These are phyloP conservation scores for Apiotrichum porosum DNA, from an alignment of 1,284 basidiomycete genomes.

Conservation along the genomic window DNA sequence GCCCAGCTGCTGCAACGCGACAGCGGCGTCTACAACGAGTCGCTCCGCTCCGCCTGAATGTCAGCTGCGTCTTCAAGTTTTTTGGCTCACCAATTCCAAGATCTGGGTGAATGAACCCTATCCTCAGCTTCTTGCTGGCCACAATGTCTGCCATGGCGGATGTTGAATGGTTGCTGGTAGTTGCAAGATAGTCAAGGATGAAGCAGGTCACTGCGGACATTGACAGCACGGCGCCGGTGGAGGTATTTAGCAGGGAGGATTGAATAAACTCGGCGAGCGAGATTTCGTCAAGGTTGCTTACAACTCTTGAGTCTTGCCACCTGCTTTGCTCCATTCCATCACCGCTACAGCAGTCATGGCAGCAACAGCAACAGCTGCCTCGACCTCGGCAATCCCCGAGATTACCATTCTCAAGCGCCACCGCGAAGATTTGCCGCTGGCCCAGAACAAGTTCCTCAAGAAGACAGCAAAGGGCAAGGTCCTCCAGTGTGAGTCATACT, in stretches of 20 bases:
- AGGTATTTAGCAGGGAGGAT: too few relatives aligned
- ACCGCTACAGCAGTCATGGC: too few relatives aligned
- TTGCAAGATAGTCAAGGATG: too few relatives aligned
- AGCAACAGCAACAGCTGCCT: constrained; percentile 9
- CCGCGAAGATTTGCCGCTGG: constrained; percentile 64
- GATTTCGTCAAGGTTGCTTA: too few relatives aligned
- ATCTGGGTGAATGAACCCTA: constrained; percentile 93
- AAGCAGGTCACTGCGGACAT: too few relatives aligned
- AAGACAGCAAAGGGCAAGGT: constrained; percentile 94
- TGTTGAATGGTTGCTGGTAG: too few relatives aligned
- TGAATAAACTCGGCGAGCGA: too few relatives aligned
- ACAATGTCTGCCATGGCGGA: constrained; percentile 4
- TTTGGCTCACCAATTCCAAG: constrained; percentile 74
- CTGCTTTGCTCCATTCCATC: too few relatives aligned
- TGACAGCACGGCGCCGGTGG: too few relatives aligned
- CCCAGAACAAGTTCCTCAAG: constrained; percentile 85
- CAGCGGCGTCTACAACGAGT: constrained; percentile 90
- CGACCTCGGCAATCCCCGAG: constrained; percentile 22
- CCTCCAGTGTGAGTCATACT: constrained; percentile 68
- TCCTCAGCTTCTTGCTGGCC: constrained; percentile 43
- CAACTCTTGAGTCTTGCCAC: too few relatives aligned
- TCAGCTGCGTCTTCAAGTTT: neutral
- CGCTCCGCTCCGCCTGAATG: constrained; percentile 83
- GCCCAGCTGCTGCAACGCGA: constrained; percentile 76
- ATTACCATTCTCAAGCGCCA: constrained; percentile 76